phyloP scores from a whole-genome alignment of 805 yeast genomes.

The Wickerhamomyces sydowiorum region DNA sequence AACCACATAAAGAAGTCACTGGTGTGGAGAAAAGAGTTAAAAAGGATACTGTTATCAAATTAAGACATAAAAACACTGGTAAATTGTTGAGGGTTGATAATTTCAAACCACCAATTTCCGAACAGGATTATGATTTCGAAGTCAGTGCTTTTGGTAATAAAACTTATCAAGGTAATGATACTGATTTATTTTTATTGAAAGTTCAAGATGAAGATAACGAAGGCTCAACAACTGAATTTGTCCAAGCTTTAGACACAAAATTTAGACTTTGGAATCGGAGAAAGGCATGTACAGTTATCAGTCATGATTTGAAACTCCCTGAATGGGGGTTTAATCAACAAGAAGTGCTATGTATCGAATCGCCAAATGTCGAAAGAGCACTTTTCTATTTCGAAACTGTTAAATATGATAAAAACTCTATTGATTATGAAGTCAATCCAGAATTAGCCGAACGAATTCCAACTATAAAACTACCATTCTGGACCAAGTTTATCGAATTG shows the following conservation, averaged over 20 bases:
- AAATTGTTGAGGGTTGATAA: conserved; percentile 63
- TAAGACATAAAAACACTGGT: conserved; percentile 68
- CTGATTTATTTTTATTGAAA: conserved; percentile 65
- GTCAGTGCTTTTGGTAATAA: conserved; percentile 68
- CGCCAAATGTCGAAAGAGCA: conserved; percentile 62
- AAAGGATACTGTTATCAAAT: conserved; percentile 40
- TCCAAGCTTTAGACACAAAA: conserved; percentile 45
- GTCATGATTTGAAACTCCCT: conserved; percentile 75
- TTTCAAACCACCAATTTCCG: conserved; percentile 80
- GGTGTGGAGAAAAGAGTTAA: conserved; percentile 26
- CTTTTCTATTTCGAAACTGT: conserved; percentile 72
- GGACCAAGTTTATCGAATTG: conserved; percentile 18
- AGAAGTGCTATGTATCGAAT: conserved; percentile 82
- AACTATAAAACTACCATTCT: conserved; percentile 11
- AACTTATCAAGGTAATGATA: conserved; percentile 57
- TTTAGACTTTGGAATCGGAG: conserved; percentile 66
- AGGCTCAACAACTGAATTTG: conserved; percentile 8
- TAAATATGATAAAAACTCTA: conserved; percentile 19
- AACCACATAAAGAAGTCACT: conserved; percentile 27
- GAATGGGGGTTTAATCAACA: conserved; percentile 79
- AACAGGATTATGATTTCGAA: conserved; percentile 85
- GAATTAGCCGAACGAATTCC: conserved; percentile 18
- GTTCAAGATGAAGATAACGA: conserved; percentile 33
- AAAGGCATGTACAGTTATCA: conserved; percentile 62
- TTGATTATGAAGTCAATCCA: conserved; percentile 21